phyloP scores from a whole-genome alignment of 176 grass and related monocot genomes.

The Triticum turgidum region DNA sequence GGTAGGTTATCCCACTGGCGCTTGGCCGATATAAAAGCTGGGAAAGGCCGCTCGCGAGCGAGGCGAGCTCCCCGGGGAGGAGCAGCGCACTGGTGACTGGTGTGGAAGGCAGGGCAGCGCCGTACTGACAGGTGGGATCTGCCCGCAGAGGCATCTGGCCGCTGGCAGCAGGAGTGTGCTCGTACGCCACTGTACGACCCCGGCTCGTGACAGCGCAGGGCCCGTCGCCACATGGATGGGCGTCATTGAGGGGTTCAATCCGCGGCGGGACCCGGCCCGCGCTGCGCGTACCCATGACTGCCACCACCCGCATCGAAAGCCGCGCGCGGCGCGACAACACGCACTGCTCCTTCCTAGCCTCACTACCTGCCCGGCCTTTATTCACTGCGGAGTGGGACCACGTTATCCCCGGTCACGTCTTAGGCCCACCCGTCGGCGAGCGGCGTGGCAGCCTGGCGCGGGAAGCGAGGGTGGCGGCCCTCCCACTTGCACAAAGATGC shows the following conservation, averaged over 20 bases:
- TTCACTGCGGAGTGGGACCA: neutral
- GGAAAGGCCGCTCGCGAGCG: neutral
- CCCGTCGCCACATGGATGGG: slow-evolving; percentile 39
- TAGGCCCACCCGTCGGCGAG: neutral
- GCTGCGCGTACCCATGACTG: neutral
- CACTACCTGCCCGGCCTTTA: neutral
- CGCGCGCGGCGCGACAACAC: slow-evolving; percentile 35
- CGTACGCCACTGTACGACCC: neutral
- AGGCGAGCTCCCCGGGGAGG: slow-evolving; percentile 33
- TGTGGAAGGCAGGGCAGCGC: neutral
- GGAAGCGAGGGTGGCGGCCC: neutral
- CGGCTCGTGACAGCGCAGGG: slow-evolving; percentile 38
- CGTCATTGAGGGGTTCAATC: slow-evolving; percentile 74
- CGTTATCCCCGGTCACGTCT: fast-evolving
- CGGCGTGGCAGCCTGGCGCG: fast-evolving
- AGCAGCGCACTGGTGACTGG: slow-evolving; percentile 31
- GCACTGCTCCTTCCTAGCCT: neutral
- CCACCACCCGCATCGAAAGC: slow-evolving; percentile 15
- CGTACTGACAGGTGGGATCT: slow-evolving; percentile 51
- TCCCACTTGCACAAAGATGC: slow-evolving; percentile 17
- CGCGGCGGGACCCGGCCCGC: slow-evolving; percentile 5
- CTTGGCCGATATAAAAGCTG: slow-evolving; percentile 27
- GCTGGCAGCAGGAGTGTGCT: neutral
- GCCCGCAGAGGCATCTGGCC: neutral
- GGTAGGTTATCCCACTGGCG: slow-evolving; percentile 23